Evolutionary conservation across 1,139 yeast genomes (phyloP).

Genomic region (Suhomyces guaymorum): DNA sequence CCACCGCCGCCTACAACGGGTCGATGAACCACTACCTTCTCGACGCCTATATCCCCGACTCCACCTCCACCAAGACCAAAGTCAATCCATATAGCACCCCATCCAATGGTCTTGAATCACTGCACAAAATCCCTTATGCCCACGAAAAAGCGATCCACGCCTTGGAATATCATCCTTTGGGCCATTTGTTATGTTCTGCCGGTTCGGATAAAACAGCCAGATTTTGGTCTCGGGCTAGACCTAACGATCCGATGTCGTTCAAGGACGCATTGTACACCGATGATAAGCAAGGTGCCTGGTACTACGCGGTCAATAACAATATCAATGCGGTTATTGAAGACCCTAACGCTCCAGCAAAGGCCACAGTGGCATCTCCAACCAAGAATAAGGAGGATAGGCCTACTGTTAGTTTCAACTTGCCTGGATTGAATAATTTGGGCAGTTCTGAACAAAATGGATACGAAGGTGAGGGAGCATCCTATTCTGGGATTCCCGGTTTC

Average conservation of each 20-base stretch:
- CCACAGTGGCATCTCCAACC: conserved; percentile 2
- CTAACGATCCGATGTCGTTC: conserved; percentile 82
- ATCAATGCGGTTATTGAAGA: conserved; percentile 57
- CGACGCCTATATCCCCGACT: conserved; percentile 48
- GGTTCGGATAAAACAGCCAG: conserved; percentile 93
- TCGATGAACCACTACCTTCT: conserved; percentile 76
- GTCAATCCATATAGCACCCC: conserved; percentile 7
- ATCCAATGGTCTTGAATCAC: conserved; percentile 38
- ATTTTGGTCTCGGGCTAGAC: conserved; percentile 93
- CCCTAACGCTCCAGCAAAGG: conserved; percentile 13
- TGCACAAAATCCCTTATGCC: conserved; percentile 80
- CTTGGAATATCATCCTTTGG: conserved; percentile 89
- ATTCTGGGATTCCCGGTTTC: conserved; percentile 23
- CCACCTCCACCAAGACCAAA: conserved; percentile 16
- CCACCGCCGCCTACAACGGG: conserved; percentile 91
- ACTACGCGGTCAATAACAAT: conserved; percentile 65
- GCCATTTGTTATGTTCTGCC: conserved; percentile 88
- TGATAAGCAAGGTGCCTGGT: conserved; percentile 73
- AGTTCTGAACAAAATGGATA: not conserved
- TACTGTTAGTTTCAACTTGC: conserved; percentile 19
- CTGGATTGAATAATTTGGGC: conserved; percentile 27
- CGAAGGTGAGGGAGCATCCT: conserved; percentile 1
- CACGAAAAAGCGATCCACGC: conserved; percentile 93
- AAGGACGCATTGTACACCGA: conserved; percentile 79
- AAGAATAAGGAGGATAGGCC: conserved; percentile 3